These are phyloP conservation scores for Aegilops speltoides DNA, from an alignment of 176 grass and related monocot species.

Conservation along the genomic window DNA sequence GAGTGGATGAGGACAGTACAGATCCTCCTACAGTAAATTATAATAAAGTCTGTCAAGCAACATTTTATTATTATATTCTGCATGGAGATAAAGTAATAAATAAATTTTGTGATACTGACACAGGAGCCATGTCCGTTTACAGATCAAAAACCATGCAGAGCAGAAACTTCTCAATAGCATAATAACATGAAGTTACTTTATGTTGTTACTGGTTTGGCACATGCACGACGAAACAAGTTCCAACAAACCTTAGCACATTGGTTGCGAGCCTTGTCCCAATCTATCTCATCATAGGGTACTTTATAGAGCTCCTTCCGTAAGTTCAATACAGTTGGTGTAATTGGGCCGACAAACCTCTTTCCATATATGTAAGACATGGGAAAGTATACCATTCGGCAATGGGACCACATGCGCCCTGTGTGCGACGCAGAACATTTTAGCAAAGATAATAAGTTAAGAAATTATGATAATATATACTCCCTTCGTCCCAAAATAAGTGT, in stretches of 20 bases:
- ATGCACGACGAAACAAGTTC: not conserved
- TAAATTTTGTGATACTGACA: not conserved
- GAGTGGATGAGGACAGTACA: slow-evolving; percentile 86
- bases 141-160: not conserved
- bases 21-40: slow-evolving; percentile 71
- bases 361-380: slow-evolving; percentile 98
- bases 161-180: not conserved
- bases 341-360: slow-evolving; percentile 78
- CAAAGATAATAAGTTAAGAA: not conserved
- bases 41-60: not conserved
- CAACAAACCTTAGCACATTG: slow-evolving; percentile 80
- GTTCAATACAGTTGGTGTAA: slow-evolving; percentile 55
- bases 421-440: not conserved
- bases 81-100: not conserved
- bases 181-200: not conserved
- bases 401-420: slow-evolving; percentile 92
- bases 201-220: not conserved
- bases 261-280: slow-evolving; percentile 88
- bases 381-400: slow-evolving; percentile 95
- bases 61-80: not conserved
- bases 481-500: too few relatives aligned
- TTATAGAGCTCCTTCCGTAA: slow-evolving; percentile 75
- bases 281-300: slow-evolving; percentile 57
- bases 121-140: not conserved
- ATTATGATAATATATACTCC: not conserved